Evolutionary conservation across 345 rosid genomes (phyloP).

Genomic region (Sisymbrium irio): DNA sequence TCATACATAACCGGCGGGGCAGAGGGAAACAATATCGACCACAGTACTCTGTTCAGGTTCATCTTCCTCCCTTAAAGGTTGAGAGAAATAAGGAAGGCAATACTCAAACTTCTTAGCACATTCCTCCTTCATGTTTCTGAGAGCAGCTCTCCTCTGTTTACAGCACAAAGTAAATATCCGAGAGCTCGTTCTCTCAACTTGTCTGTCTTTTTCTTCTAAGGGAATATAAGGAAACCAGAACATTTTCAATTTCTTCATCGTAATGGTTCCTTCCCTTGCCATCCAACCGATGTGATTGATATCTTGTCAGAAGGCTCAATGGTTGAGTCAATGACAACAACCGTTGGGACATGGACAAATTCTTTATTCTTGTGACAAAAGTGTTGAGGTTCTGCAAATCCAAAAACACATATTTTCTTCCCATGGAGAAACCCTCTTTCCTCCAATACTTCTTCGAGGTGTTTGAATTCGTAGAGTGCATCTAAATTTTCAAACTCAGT

Average conservation of each 20-base stretch:
- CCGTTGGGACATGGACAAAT: not conserved
- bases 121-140: conserved; percentile 81
- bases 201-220: not conserved
- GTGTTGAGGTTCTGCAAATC: not conserved
- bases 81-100: conserved; percentile 88
- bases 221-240: not conserved
- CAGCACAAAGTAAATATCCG: not conserved
- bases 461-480: not conserved
- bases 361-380: not conserved
- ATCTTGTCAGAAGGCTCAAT: not conserved
- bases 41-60: conserved; percentile 77
- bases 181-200: not conserved
- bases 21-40: conserved; percentile 71
- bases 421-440: not conserved
- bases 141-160: conserved; percentile 54
- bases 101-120: no score
- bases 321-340: not conserved
- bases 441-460: not conserved
- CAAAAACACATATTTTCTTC: not conserved
- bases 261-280: not conserved
- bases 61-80: conserved; percentile 73
- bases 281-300: not conserved
- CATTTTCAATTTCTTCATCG: not conserved
- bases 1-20: conserved; percentile 84
- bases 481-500: not conserved